Evolutionary conservation across 169 alveolate species (phyloP), one percentile per base, ranked within the genome.

Genomic region (Fabrea salina): DNA sequence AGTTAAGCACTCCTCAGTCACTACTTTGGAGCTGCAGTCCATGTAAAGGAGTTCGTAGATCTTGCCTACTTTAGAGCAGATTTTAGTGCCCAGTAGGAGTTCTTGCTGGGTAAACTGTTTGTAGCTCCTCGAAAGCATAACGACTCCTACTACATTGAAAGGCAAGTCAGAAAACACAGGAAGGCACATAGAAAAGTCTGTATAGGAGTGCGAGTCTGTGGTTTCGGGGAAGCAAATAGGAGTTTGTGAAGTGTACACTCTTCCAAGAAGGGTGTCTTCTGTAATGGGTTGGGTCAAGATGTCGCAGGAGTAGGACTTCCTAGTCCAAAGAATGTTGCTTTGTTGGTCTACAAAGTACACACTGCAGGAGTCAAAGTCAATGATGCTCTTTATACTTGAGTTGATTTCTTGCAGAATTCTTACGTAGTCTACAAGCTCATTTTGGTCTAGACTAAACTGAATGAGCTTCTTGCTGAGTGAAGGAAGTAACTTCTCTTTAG

Each of bases 231-330:
- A 37, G 27, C 13, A 30, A 5, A 64, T n/a, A 13, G 25, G 30
- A 39, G 16, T 33, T 64, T 64, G 75, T 2, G 16, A 5, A 3
- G 39, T 39, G 30, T 35, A 64, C 35, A 35, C 75, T 19, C 41
- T 39, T 5, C 75, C 75, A n/a, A 64, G 41, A 32, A 64, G 33
- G 13, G 54, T 33, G 30, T 64, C 75, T 32, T 33, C 37, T 35
- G 33, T 16, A n/a, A 64, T 32, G 16, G 75, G 75, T n/a, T 32
- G 50, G 16, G 75, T 22, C 27, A 64, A n/a, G 4, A 19, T 39
- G 16, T 41, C 75, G 39, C 75, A 64, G 16, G 27, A 39, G 27
- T 64, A 51, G 16, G 75, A 64, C 30, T 64, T 19, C 30, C 30
- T 19, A 37, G 75, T 64, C 75, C 75, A 64, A 16, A 64, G n/a